Evolutionary conservation across 2,329 filamentous ascomycete genomes (phyloP).

Genomic region (Juglanconis sp.): DNA sequence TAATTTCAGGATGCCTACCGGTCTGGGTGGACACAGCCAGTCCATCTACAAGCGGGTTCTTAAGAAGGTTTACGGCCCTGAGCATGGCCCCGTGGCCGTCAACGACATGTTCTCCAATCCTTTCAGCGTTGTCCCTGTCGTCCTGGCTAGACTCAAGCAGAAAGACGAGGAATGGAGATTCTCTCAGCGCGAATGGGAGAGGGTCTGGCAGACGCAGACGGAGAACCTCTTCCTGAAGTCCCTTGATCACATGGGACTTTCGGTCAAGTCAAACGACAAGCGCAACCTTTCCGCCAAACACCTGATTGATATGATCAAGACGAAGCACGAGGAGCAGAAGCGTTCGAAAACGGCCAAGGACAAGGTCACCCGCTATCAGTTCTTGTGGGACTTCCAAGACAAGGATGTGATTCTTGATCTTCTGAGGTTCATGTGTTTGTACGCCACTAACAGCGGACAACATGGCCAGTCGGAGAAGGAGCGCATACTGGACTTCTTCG

Average conservation of each 20-base stretch:
- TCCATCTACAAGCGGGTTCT: slow-evolving; percentile 96
- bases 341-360: slow-evolving; percentile 63
- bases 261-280: slow-evolving; percentile 86
- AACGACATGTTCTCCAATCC: slow-evolving; percentile 82
- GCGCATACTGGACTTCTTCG: slow-evolving; percentile 71
- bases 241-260: slow-evolving; percentile 92
- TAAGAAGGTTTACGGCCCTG: slow-evolving; percentile 92
- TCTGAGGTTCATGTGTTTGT: slow-evolving; percentile 61
- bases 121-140: slow-evolving; percentile 81
- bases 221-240: slow-evolving; percentile 94
- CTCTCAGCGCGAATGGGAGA: slow-evolving; percentile 96
- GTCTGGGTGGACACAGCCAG: slow-evolving; percentile 87
- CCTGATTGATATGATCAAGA: slow-evolving; percentile 85
- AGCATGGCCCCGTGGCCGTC: slow-evolving; percentile 80
- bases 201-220: slow-evolving; percentile 96
- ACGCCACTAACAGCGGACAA: slow-evolving; percentile 65
- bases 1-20: slow-evolving; percentile 74
- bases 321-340: slow-evolving; percentile 86
- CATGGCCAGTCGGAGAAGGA: slow-evolving; percentile 71
- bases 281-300: slow-evolving; percentile 87
- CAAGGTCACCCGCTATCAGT: slow-evolving; percentile 64
- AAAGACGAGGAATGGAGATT: slow-evolving; percentile 98
- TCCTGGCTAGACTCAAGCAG: slow-evolving; percentile 86
- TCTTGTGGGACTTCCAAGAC: slow-evolving; percentile 71
- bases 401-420: slow-evolving; percentile 63